phyloP scores from a whole-genome alignment of 345 rosid genomes.

The Eucalyptus globulus region DNA sequence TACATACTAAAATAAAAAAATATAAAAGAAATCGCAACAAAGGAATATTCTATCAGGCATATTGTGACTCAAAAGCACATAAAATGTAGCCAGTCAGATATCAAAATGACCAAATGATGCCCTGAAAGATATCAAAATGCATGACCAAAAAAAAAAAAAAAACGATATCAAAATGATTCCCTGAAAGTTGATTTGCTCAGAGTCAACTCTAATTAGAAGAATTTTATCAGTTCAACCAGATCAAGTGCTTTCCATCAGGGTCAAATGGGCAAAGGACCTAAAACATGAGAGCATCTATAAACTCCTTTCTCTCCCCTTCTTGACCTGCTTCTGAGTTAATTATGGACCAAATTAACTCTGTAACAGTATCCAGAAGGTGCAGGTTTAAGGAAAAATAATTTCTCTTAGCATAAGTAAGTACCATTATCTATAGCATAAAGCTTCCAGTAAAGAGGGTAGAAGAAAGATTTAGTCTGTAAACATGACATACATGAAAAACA shows the following conservation, averaged over 20 bases:
- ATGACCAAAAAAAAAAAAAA: too few species aligned
- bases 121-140: neutral
- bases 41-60: neutral
- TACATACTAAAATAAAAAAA: neutral
- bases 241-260: neutral
- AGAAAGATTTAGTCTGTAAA: neutral
- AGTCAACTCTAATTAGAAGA: neutral
- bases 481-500: neutral
- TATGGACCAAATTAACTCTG: neutral
- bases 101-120: neutral
- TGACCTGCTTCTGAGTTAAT: neutral
- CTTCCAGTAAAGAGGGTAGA: neutral
- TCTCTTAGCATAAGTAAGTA: neutral
- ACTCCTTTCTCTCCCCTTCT: neutral
- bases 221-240: neutral
- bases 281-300: neutral
- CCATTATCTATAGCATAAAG: neutral
- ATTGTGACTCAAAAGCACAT: neutral
- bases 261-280: neutral
- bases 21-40: neutral
- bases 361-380: neutral
- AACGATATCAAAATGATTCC: neutral
- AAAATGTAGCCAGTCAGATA: neutral
- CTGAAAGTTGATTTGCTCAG: neutral
- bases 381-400: neutral